These are phyloP conservation scores for Neotropicomus parvogracilis DNA, from an alignment of 1,284 basidiomycete species.

Conservation along the genomic window DNA sequence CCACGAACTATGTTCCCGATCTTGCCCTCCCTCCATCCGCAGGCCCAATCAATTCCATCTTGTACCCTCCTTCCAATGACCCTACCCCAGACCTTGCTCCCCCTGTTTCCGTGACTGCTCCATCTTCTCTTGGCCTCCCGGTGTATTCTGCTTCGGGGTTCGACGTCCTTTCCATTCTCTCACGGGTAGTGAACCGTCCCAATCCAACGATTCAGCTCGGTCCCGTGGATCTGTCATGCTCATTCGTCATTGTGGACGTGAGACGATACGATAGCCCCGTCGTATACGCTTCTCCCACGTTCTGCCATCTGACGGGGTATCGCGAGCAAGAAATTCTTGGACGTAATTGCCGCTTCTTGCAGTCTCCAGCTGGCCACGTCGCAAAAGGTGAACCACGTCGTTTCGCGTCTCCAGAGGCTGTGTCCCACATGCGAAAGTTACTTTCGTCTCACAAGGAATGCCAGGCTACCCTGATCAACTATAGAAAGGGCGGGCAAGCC, in stretches of 20 bases:
- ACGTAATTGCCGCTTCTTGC: constrained; percentile 86
- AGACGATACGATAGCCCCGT: constrained; percentile 80
- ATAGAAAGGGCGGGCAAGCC: constrained; percentile 78
- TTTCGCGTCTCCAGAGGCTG: constrained; percentile 69
- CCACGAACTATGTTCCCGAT: constrained; percentile 4
- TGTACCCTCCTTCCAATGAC: constrained; percentile 11
- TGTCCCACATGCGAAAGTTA: constrained; percentile 63
- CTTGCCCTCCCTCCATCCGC: neutral
- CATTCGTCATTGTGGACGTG: constrained; percentile 86
- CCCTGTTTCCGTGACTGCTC: constrained; percentile 8
- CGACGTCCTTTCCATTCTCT: constrained; percentile 81
- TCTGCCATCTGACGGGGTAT: constrained; percentile 84
- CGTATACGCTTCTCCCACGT: constrained; percentile 82
- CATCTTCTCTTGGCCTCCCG: constrained; percentile 39
- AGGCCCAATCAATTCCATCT: neutral
- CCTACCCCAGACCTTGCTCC: constrained; percentile 4
- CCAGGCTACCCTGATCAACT: constrained; percentile 86
- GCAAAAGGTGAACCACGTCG: constrained; percentile 61
- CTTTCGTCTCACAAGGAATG: constrained; percentile 78
- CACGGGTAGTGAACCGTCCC: constrained; percentile 71
- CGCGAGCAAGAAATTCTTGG: constrained; percentile 75
- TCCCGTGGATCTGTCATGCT: constrained; percentile 87
- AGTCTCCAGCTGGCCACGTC: constrained; percentile 69
- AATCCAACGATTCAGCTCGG: constrained; percentile 79
- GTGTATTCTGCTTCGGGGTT: constrained; percentile 88